Base-by-base conservation (phyloP, 768 basidiomycete genomes). In the Suillus clintonianus region DNA sequence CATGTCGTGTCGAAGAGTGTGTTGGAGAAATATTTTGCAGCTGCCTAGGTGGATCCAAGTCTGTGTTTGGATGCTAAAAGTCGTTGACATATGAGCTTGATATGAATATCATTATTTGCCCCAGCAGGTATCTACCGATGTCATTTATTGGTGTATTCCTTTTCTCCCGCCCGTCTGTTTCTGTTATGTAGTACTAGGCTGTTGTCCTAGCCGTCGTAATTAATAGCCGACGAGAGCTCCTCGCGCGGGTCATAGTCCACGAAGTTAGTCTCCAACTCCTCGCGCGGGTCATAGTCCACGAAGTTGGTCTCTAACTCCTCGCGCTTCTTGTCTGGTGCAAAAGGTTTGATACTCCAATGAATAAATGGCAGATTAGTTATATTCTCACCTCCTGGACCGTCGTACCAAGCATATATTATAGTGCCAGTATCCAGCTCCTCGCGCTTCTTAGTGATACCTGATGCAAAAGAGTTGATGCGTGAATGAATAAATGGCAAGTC, bases 1-100 rank as follows among this genome's bases (percentile, higher is more conserved):
- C 70, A 67, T 3, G 69, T 69, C 2, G 85, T 89, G 43, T 77
- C 80, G 50, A 76, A 79, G 60, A 74, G 68, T 50, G 89, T 90
- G 24, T 80, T 80, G 78, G 77, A 76, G 57, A 76, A 70, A 63
- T 89, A 89, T 60, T 47, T 72, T 42, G 68, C 66, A n/a, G 56
- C 68, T 27, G 50, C 54, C 4, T 67, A 48, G 59, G 58, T n/a
- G 22, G 58, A 27, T 61, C 1, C n/a, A 10, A 24, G 32, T 27
- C 13, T 5, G 27, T 22, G 43, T 53, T 58, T 34, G 50, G 58
- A 11, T 41, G 27, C 24, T 42, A 59, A 39, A 42, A 42, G 37
- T 45, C 19, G 24, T 36, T 22, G 36, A 37, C n/a, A n/a, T n/a
- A n/a, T 56, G 13, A 36, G 36, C 22, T 55, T 55, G 22, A 17